Base-by-base conservation (phyloP, 2,329 filamentous ascomycete genomes). In the Xylariaceae sp. region DNA sequence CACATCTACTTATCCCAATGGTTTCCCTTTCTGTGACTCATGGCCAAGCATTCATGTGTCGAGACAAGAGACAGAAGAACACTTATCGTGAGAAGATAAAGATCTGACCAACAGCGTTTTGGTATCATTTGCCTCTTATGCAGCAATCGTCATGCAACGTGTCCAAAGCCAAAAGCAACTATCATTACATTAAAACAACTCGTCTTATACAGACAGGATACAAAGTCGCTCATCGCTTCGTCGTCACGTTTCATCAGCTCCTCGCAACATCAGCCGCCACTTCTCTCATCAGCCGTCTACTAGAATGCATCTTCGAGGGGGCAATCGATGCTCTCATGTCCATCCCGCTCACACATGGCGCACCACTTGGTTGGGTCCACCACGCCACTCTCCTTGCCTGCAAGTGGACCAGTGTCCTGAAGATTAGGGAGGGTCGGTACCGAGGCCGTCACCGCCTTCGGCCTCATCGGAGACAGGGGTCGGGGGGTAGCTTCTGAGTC, bases 321-420 rank as follows among this genome's bases (percentile, higher is more conserved):
- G 67, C 91, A 95, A 66, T 94, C 89, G 50, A 95, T 91, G 61
- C 92, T 96, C 67, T 96, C 88, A 64, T 98, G 93, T 12, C 93
- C 93, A 61, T 98, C 93, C 51, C 88, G 82, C 73, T 98, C 93
- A 64, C 93, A 98, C 36, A 97, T 75, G 14, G 93, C 93, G 67
- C 93, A 98, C 93, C 93, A 98, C 70, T 95, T 96, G 51, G 85
- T 80, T 44, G 84, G 80, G 59, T 97, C 89, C 54, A 92, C 75
- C 37, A 88, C 71, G 1, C 86, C 86, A 44, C 83, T 89, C 54
- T 85, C 81, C 70, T 89, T 92, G 42, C 88, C 88, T 4, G 87
- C 85, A 20, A 88, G 77, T 2, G 87, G 83, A 2, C 81, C 82
- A 42, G 74, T 76, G 42, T 83, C 82, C 72, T 81, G 79, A 6